Evolutionary conservation across 805 yeast species (phyloP), one percentile per base, ranked within the genome.

Genomic region (Ogataea zsoltii): DNA sequence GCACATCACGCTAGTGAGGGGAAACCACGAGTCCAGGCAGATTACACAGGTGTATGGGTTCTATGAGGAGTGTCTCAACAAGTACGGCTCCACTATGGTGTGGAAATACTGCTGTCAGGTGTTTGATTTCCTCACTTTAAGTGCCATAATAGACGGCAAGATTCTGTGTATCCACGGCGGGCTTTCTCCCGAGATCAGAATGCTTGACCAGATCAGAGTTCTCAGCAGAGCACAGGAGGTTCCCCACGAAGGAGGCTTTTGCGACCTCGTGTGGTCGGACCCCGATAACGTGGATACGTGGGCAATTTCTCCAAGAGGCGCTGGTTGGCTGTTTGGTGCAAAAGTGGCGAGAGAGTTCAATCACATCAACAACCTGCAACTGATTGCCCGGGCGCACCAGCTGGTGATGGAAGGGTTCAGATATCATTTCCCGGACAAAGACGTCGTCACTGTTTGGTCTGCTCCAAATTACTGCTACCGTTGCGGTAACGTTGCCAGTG

Each of bases 41-140:
- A 94, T 94, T 62, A 92, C 99, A n/a, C 97, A 92, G 70, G 98
- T 91, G 30, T 92, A 92, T 68, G 99, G 99, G 4, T 92, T 92
- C 68, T 92, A 94, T 68, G 98, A 91, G 66, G 98, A 91, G 67
- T 91, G 98, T 64, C 66, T 91, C 48, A 85, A 89, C 45, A 91
- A 91, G 66, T 91, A 91, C 64, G 97, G 97, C 16, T 85, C 92
- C 32, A 88, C 96, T 17, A 88, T 96, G 19, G 97, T 90, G 29
- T 91, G 97, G 97, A 89, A 89, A 66, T 88, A 88, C 67, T 89
- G 97, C 67, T 91, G 97, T 67, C 97, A 91, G 66, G 97, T 91
- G 38, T 90, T 91, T 69, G 97, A 91, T 67, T 90, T 90, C 64
- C 74, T 92, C 52, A 90, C 97, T 0, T 74, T 94, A 49, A 96